phyloP scores from a whole-genome alignment of 345 rosid genomes.

The Anacardium occidentale region DNA sequence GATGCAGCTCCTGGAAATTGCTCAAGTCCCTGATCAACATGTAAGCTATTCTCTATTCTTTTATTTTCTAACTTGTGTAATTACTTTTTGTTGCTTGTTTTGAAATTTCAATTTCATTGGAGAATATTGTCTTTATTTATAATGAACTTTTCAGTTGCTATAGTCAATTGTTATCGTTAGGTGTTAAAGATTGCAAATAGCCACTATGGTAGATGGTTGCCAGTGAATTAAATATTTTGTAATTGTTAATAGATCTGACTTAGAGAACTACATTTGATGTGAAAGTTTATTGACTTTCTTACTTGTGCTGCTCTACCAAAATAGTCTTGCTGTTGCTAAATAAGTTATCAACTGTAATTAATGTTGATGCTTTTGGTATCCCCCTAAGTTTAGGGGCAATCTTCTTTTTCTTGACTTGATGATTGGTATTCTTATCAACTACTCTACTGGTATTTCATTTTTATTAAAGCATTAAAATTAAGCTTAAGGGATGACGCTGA shows the following conservation, averaged over 20 bases:
- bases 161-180: neutral
- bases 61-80: neutral
- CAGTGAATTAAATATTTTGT: neutral
- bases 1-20: slow-evolving; percentile 91
- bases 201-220: neutral
- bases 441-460: neutral
- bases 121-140: neutral
- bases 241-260: neutral
- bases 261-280: neutral
- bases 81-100: neutral
- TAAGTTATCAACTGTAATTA: neutral
- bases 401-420: neutral
- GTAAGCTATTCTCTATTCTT: slow-evolving; percentile 47
- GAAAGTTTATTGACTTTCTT: neutral
- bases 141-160: neutral
- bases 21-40: slow-evolving; percentile 94
- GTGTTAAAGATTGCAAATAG: neutral
- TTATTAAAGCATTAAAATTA: neutral
- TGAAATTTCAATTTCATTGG: neutral
- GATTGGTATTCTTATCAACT: neutral
- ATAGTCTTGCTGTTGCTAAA: neutral
- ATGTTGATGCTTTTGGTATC: neutral
- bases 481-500: neutral
- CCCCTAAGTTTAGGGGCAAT: neutral
- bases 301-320: neutral